These are phyloP conservation scores for Epichloe baconii DNA, from an alignment of 2,329 filamentous ascomycete species.

Conservation along the genomic window DNA sequence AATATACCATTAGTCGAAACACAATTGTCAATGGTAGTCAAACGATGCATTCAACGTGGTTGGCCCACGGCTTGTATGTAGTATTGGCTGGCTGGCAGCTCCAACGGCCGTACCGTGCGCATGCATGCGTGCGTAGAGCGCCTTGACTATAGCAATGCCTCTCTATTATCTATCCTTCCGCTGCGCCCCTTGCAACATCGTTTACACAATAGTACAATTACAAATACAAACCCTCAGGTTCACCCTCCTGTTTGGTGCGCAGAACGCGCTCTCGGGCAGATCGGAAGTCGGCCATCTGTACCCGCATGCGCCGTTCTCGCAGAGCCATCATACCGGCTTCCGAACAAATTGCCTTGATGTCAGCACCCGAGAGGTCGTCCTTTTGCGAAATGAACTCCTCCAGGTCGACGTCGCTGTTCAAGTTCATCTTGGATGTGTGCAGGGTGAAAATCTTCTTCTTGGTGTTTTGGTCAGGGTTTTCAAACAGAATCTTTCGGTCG, in stretches of 20 bases:
- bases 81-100: no score
- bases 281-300: constrained; percentile 97
- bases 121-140: not conserved
- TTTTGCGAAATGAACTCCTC: constrained; percentile 99
- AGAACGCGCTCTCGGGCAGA: constrained; percentile 85
- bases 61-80: not conserved
- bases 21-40: not conserved
- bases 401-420: constrained; percentile 91
- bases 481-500: constrained; percentile 84
- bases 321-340: constrained; percentile 91
- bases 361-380: constrained; percentile 90
- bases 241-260: constrained; percentile 97
- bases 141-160: not conserved
- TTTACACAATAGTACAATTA: constrained; percentile 34
- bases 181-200: not conserved
- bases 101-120: not conserved
- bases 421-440: constrained; percentile 96
- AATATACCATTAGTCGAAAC: not conserved
- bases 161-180: not conserved
- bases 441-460: constrained; percentile 96
- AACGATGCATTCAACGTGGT: not conserved
- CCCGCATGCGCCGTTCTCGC: constrained; percentile 89
- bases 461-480: constrained; percentile 67
- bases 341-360: constrained; percentile 98
- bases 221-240: constrained; percentile 97